These are phyloP conservation scores for Aspergillus taichungensis DNA, from an alignment of 495 filamentous ascomycete genomes.

Conservation along the genomic window DNA sequence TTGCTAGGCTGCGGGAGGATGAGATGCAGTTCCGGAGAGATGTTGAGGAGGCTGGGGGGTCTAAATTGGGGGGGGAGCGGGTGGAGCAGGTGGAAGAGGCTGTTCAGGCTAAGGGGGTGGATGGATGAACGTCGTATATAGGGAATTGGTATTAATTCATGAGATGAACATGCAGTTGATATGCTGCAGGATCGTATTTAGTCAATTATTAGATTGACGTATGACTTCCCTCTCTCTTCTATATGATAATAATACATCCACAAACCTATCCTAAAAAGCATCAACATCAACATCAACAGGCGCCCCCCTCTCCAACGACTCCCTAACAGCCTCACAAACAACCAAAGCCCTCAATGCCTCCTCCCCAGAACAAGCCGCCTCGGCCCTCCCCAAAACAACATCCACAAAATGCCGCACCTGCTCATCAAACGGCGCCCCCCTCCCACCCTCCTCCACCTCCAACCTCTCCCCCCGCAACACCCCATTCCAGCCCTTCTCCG, in stretches of 20 bases:
- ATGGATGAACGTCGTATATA: no score
- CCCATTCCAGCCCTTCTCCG: conserved; percentile 26
- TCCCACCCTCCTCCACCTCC: conserved; percentile 26
- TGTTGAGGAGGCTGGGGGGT: conserved; percentile 28
- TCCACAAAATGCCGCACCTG: conserved; percentile 50
- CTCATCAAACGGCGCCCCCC: conserved; percentile 42
- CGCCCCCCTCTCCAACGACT: conserved; percentile 28
- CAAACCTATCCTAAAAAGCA: neutral
- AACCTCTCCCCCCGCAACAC: conserved; percentile 22
- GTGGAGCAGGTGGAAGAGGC: conserved; percentile 8
- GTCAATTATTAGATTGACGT: no score
- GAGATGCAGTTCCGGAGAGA: conserved; percentile 47
- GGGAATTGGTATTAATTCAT: no score
- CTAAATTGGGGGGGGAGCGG: conserved; percentile 13
- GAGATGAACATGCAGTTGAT: no score
- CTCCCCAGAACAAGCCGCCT: conserved; percentile 38
- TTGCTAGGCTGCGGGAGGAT: conserved; percentile 38
- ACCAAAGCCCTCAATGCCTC: conserved; percentile 35
- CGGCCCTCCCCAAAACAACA: conserved; percentile 35
- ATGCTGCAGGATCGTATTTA: no score
- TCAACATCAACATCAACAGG: conserved; percentile 27
- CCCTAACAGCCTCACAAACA: conserved; percentile 35
- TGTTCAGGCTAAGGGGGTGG: conserved; percentile 4
- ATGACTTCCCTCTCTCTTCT: no score
- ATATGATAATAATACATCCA: no score